Conservation (phyloP, 345 rosid species). For the Hypericum perforatum region DNA sequence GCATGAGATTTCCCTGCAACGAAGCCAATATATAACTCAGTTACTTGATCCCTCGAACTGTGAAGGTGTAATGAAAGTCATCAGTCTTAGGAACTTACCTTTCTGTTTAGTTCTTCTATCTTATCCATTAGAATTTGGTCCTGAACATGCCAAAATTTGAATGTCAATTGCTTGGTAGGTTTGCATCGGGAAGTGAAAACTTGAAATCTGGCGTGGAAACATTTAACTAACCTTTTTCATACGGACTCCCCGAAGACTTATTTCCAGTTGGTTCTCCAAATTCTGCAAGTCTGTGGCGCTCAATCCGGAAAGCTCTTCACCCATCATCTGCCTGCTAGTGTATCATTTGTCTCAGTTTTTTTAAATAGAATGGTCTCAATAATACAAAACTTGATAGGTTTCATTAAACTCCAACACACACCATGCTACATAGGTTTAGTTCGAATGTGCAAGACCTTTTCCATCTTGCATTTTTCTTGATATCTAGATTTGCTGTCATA, state of each 20-base stretch:
- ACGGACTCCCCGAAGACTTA: slow-evolving; percentile 45
- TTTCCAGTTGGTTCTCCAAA: slow-evolving; percentile 48
- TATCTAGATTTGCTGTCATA: no score
- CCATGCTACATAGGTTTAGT: no score
- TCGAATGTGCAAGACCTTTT: no score
- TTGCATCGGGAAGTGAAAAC: slow-evolving; percentile 8
- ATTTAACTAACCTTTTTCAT: slow-evolving; percentile 42
- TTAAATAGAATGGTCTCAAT: not conserved
- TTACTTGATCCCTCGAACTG: slow-evolving; percentile 11
- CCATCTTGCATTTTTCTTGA: no score
- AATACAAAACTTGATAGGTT: no score
- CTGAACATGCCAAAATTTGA: slow-evolving; percentile 21
- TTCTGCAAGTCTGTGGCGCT: slow-evolving; percentile 37
- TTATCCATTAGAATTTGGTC: slow-evolving; percentile 57
- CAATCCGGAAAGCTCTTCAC: slow-evolving; percentile 62
- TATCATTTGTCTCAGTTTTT: slow-evolving; percentile 8
- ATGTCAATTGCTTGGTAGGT: slow-evolving; percentile 10
- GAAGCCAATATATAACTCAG: slow-evolving; percentile 16
- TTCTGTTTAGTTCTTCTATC: slow-evolving; percentile 43
- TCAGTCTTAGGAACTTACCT: slow-evolving; percentile 28
- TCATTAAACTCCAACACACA: no score
- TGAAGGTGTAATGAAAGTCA: slow-evolving; percentile 1
- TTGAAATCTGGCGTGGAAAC: slow-evolving; percentile 3
- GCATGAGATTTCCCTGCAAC: slow-evolving; percentile 47
- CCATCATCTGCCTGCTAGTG: slow-evolving; percentile 65